These are phyloP conservation scores for Taphrina wiesneri DNA, from an alignment of 1,139 yeast species.

Conservation along the genomic window DNA sequence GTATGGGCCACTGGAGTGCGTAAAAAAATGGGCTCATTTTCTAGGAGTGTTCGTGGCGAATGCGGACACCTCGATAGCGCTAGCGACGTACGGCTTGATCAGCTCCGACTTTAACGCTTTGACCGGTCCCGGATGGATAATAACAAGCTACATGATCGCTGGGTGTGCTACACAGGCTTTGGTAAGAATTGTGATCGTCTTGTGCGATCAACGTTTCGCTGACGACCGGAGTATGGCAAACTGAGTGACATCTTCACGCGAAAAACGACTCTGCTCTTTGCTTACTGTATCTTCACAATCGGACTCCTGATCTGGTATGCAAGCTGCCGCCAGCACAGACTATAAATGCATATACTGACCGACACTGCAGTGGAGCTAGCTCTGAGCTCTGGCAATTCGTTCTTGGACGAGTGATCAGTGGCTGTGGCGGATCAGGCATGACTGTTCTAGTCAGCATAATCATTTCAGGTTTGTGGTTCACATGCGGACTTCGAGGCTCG, in stretches of 20 bases:
- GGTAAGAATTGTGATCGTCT: not conserved
- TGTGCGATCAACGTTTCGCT: not conserved
- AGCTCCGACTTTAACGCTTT: slow-evolving; percentile 13
- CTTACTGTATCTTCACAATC: slow-evolving; percentile 57
- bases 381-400: slow-evolving; percentile 47
- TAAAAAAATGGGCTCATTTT: not conserved
- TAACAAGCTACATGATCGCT: slow-evolving; percentile 14
- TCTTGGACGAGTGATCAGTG: slow-evolving; percentile 66
- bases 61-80: slow-evolving; percentile 21
- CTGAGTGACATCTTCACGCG: slow-evolving; percentile 65
- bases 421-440: slow-evolving; percentile 70
- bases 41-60: slow-evolving; percentile 19
- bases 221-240: slow-evolving; percentile 53
- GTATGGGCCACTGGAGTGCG: not conserved
- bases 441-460: slow-evolving; percentile 60
- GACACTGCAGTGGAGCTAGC: not conserved
- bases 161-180: slow-evolving; percentile 44
- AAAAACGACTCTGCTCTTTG: slow-evolving; percentile 53
- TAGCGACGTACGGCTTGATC: slow-evolving; percentile 18
- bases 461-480: slow-evolving; percentile 39
- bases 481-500: not conserved
- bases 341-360: not conserved
- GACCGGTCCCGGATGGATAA: slow-evolving; percentile 4
- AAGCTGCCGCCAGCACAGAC: not conserved
- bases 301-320: not conserved